phyloP scores from a whole-genome alignment of 2,329 filamentous ascomycete species.

The Aquanectria penicillioides region DNA sequence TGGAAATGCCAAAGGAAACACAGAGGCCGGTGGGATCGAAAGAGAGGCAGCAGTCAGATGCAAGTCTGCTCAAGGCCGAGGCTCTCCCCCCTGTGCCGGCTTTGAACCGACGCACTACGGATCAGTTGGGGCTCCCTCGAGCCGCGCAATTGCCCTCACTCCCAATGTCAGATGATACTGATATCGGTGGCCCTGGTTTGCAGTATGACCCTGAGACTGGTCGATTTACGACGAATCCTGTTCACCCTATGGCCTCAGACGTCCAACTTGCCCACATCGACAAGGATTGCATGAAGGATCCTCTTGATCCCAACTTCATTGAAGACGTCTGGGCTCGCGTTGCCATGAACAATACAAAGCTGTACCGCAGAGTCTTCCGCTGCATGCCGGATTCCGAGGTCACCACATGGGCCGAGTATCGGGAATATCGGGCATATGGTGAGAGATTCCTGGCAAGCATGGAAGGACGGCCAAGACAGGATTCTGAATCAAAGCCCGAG shows the following conservation, averaged over 20 bases:
- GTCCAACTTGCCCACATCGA: constrained; percentile 79
- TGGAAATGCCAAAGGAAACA: constrained; percentile 55
- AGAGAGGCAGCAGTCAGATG: constrained; percentile 34
- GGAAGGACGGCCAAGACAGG: constrained; percentile 63
- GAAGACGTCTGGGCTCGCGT: constrained; percentile 88
- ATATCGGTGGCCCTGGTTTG: constrained; percentile 80
- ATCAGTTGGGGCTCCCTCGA: constrained; percentile 74
- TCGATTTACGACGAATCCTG: constrained; percentile 54
- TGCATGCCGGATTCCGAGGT: constrained; percentile 98
- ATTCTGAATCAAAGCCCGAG: constrained; percentile 58
- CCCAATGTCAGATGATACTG: constrained; percentile 78
- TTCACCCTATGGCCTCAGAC: constrained; percentile 70
- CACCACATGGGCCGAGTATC: constrained; percentile 91
- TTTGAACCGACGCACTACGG: constrained; percentile 68
- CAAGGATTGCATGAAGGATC: constrained; percentile 95
- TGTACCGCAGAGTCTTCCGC: constrained; percentile 92
- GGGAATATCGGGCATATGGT: constrained; percentile 81
- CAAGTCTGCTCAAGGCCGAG: constrained; percentile 47
- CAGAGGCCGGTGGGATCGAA: too few relatives aligned
- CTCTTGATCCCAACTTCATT: constrained; percentile 82
- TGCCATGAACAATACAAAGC: constrained; percentile 93
- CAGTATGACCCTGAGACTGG: constrained; percentile 62
- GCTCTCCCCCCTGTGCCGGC: constrained; percentile 68
- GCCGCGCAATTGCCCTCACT: constrained; percentile 77
- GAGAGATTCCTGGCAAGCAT: constrained; percentile 79